Conservation (phyloP, 192 early-diverging fungal species). For the Umbelopsis sp. region DNA sequence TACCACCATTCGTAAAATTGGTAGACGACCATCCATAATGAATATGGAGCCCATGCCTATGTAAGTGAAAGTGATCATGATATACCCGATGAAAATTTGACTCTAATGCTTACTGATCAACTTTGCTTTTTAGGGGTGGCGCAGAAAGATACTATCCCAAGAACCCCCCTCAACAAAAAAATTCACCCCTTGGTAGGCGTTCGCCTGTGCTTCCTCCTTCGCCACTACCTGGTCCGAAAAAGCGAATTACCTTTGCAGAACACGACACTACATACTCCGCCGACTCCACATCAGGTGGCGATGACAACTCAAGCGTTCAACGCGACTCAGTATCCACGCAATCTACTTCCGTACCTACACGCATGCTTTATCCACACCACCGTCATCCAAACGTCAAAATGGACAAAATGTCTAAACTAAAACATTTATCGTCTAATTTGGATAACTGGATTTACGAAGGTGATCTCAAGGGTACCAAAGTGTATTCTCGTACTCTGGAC, state of each 20-base stretch:
- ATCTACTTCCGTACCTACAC: constrained; percentile 11
- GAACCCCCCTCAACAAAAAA: neutral
- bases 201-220: constrained; percentile 16
- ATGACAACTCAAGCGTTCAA: neutral
- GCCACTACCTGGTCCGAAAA: constrained; percentile 24
- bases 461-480: constrained; percentile 43
- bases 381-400: constrained; percentile 36
- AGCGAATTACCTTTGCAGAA: constrained; percentile 36
- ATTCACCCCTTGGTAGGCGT: neutral
- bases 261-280: constrained; percentile 27
- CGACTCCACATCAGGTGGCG: constrained; percentile 20
- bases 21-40: constrained; percentile 37
- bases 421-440: constrained; percentile 37
- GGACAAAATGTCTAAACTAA: constrained; percentile 31
- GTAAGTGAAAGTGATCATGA: neutral
- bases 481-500: constrained; percentile 31
- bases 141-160: neutral
- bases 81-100: neutral
- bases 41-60: constrained; percentile 5
- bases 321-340: neutral
- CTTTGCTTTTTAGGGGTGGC: neutral
- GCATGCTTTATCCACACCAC: constrained; percentile 26
- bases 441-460: constrained; percentile 47
- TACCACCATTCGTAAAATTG: constrained; percentile 1
- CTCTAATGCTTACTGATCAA: too few species aligned